A percentile compares a stretch with the other conserved stretches of the same genome.
Evolutionary conservation across 768 basidiomycete genomes (phyloP).

Genomic region (Podaxis sp.): DNA sequence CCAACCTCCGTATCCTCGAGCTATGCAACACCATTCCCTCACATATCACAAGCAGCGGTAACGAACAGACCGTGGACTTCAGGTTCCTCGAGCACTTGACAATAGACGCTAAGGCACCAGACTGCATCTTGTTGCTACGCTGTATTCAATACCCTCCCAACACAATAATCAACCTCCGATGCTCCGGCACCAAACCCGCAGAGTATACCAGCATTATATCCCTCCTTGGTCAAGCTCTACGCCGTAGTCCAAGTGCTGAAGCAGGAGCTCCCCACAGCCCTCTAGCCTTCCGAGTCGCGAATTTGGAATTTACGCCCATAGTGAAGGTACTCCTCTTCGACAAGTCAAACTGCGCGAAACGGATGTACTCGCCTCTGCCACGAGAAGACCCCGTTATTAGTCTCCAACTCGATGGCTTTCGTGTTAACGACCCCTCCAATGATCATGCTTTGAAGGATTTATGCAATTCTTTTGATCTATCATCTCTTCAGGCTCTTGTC

Average conservation of each 20-base stretch:
- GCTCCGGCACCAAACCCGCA: background rate
- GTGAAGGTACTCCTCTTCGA: background rate
- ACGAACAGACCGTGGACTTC: background rate
- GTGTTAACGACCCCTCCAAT: no score
- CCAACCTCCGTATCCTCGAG: slow-evolving; percentile 4
- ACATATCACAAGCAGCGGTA: background rate
- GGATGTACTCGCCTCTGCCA: background rate
- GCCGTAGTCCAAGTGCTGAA: background rate
- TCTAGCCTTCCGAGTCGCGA: background rate
- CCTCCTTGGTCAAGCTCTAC: slow-evolving; percentile 1
- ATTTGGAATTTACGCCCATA: background rate
- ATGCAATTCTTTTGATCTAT: background rate
- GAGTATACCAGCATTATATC: background rate
- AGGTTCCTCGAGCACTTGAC: background rate
- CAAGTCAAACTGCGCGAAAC: background rate
- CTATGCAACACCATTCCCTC: background rate
- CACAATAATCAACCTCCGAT: background rate
- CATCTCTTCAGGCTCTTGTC: background rate
- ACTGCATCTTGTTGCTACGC: background rate
- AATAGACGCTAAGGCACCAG: background rate
- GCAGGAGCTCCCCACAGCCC: background rate
- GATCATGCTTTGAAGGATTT: slow-evolving; percentile 1
- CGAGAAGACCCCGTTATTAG: background rate
- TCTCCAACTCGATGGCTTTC: background rate
- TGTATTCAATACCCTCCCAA: slow-evolving; percentile 6